These are phyloP conservation scores for Xylaria telfairii DNA, from an alignment of 495 filamentous ascomycete genomes.

Conservation along the genomic window DNA sequence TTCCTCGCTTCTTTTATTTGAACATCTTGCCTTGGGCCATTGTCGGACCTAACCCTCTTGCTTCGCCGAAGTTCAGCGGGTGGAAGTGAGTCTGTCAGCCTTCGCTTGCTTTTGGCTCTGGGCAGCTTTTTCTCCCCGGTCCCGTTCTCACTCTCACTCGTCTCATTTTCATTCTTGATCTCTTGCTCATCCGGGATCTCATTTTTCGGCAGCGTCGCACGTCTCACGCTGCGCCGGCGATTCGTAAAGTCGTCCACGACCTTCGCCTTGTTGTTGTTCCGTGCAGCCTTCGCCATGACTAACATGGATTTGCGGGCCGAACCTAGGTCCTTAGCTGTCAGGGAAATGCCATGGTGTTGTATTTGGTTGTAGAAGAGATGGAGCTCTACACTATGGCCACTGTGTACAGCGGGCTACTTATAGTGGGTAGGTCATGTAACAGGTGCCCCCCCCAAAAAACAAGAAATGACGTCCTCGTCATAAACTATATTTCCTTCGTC, in stretches of 20 bases:
- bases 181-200: neutral
- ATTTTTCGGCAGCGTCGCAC: neutral
- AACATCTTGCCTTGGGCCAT: neutral
- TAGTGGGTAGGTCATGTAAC: no score
- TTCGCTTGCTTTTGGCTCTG: slow-evolving; percentile 2
- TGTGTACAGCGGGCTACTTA: no score
- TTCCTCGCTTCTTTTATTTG: neutral
- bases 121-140: neutral
- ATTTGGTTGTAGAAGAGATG: no score
- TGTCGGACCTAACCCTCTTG: slow-evolving; percentile 12
- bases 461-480: no score
- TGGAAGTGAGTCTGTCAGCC: neutral
- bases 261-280: neutral
- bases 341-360: no score
- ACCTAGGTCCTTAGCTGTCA: neutral
- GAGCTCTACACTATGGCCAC: no score
- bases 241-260: slow-evolving; percentile 9
- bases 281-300: neutral
- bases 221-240: slow-evolving; percentile 33
- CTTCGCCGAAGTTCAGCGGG: slow-evolving; percentile 22
- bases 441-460: no score
- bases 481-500: no score
- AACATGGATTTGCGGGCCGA: neutral
- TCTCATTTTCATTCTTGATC: neutral
- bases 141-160: slow-evolving; percentile 12